Base-by-base conservation (phyloP, 495 filamentous ascomycete species). In the Lasiosphaeriaceae sp. region DNA sequence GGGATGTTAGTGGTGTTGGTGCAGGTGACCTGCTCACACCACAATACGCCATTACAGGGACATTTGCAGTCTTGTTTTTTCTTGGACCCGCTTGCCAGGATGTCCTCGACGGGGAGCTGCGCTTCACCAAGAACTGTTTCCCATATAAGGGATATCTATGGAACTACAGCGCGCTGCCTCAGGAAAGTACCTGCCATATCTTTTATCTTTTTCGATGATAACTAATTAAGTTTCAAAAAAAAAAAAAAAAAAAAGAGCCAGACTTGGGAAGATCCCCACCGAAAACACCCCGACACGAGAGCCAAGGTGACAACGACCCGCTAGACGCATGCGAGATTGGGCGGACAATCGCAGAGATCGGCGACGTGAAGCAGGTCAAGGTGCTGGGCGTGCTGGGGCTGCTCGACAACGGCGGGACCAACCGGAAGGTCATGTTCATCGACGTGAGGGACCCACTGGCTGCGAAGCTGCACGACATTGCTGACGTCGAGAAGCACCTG, bases 381-480 rank as follows among this genome's bases (percentile, higher is more conserved):
- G 60, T 63, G 2, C 48, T 71, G 2, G 70, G 71, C 5, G 53
- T 68, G 0, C 20, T 76, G 29, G 66, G 63, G 1, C 54, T 76
- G 56, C 47, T 73, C 19, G 70, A 71, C 49, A 53, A 64, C 31
- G 64, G 61, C 47, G 62, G 71, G 51, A 73, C 69, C 19, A 69
- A 73, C 44, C 74, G 73, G 73, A 70, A 72, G 54, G 53, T 72
- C 0, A 17, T 72, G 3, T 63, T 59, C 11, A 60, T 72, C 11
- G 66, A 70, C 43, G 62, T 66, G 1, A 31, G 55, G 1, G 67
- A 72, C 45, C 57, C 61, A 9, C 24, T 69, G 9, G 60, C 66
- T 1, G 50, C 24, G 14, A 52, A 50, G n/a, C 2, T 72, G 26
- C 23, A 64, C n/a, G 60, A 63, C 50, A 49, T 70, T n/a, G 57